phyloP scores from a whole-genome alignment of 352 stramenopile species.

The Globisporangium polare region DNA sequence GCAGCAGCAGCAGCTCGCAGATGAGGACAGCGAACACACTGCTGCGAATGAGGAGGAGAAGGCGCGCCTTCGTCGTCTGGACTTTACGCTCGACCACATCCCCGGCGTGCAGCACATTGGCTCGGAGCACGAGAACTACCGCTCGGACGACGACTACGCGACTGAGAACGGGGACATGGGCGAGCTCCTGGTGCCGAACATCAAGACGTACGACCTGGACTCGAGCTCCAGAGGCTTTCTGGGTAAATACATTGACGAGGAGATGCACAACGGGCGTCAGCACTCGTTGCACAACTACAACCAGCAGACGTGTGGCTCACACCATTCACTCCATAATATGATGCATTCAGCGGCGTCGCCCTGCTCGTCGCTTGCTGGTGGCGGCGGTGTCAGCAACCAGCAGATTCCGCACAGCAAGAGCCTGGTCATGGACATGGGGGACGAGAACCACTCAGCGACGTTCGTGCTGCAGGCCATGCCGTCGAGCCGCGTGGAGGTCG shows the following conservation, averaged over 20 bases:
- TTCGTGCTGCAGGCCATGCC: constrained; percentile 46
- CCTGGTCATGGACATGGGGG: constrained; percentile 29
- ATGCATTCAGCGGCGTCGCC: constrained; percentile 9
- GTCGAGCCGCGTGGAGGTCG: constrained; percentile 35
- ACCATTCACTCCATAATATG: constrained; percentile 14
- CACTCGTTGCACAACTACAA: not conserved
- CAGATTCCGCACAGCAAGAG: constrained; percentile 41
- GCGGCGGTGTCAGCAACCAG: not conserved
- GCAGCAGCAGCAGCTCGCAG: not conserved
- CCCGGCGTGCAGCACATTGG: constrained; percentile 5
- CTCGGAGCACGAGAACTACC: constrained; percentile 12
- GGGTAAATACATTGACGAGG: constrained; percentile 32
- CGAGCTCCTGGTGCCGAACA: constrained; percentile 30
- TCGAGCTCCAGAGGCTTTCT: constrained; percentile 24
- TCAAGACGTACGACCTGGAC: constrained; percentile 36
- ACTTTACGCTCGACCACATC: constrained; percentile 10
- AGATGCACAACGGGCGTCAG: constrained; percentile 13
- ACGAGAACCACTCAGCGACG: constrained; percentile 18
- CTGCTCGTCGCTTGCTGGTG: constrained; percentile 12
- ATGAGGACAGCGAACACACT: not conserved
- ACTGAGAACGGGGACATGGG: constrained; percentile 4
- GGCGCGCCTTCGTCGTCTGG: no score
- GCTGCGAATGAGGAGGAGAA: no score
- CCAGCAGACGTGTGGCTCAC: not conserved
- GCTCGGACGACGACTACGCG: constrained; percentile 17